These are phyloP conservation scores for Onygena corvina DNA, from an alignment of 2,329 filamentous ascomycete genomes.

Conservation along the genomic window DNA sequence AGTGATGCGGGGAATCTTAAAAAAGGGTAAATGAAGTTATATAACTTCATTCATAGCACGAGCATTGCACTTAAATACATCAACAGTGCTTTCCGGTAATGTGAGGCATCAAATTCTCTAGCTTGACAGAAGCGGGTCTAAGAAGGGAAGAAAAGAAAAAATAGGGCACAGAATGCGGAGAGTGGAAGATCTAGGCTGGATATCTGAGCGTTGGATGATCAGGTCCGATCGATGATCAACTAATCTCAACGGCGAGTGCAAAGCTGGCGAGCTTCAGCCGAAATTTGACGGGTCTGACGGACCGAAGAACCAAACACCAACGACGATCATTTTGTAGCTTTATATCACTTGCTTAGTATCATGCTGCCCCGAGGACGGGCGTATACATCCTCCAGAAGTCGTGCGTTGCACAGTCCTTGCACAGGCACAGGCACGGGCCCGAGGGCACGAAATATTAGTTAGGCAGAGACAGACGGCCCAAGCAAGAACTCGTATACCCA, in stretches of 20 bases:
- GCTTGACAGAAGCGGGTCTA: neutral
- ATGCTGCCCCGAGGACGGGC: neutral
- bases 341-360: neutral
- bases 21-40: neutral
- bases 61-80: neutral
- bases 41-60: neutral
- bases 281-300: neutral
- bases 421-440: neutral
- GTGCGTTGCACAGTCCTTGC: neutral
- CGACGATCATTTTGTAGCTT: slow-evolving; percentile 4
- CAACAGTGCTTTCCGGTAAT: neutral
- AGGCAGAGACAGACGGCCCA: slow-evolving; percentile 3
- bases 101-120: neutral
- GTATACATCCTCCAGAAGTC: neutral
- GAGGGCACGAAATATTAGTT: slow-evolving; percentile 1
- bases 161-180: neutral
- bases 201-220: neutral
- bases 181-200: neutral
- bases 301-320: neutral
- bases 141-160: neutral
- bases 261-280: neutral
- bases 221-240: neutral
- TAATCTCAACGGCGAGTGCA: neutral
- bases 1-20: neutral
- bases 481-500: neutral